These are phyloP conservation scores for Macrophomina pseudophaseolina DNA, from an alignment of 2,329 filamentous ascomycete genomes.

Conservation along the genomic window DNA sequence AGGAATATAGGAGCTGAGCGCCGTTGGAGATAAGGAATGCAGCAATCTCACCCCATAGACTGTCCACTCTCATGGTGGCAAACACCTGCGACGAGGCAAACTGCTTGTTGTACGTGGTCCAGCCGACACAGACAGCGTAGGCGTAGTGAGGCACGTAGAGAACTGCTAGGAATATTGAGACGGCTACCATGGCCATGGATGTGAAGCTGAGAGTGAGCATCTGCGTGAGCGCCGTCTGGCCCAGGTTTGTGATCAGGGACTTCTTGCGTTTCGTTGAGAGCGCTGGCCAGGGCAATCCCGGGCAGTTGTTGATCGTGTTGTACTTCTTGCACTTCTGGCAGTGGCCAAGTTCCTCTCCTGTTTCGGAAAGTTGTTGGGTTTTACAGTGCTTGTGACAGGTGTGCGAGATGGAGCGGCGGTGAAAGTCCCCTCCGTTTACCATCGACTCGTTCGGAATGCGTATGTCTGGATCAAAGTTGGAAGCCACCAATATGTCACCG, in stretches of 20 bases:
- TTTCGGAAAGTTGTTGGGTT: slow-evolving; percentile 27
- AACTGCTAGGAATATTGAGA: slow-evolving; percentile 33
- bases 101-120: slow-evolving; percentile 17
- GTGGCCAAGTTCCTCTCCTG: slow-evolving; percentile 38
- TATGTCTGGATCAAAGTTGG: slow-evolving; percentile 36
- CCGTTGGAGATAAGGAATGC: slow-evolving; percentile 37
- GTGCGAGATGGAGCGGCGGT: slow-evolving; percentile 33
- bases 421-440: slow-evolving; percentile 39
- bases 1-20: slow-evolving; percentile 39
- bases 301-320: slow-evolving; percentile 33
- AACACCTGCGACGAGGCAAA: slow-evolving; percentile 15
- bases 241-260: slow-evolving; percentile 37
- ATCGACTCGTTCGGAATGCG: slow-evolving; percentile 39
- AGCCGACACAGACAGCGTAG: slow-evolving; percentile 9
- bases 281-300: slow-evolving; percentile 35
- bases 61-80: slow-evolving; percentile 31
- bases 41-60: slow-evolving; percentile 33
- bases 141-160: slow-evolving; percentile 26
- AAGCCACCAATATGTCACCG: slow-evolving; percentile 39
- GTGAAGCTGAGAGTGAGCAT: slow-evolving; percentile 30
- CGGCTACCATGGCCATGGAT: slow-evolving; percentile 31
- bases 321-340: slow-evolving; percentile 40
- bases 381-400: slow-evolving; percentile 41
- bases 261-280: slow-evolving; percentile 41
- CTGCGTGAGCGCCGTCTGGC: slow-evolving; percentile 39